Base-by-base conservation (phyloP, 768 basidiomycete species). In the Tephrocybe sp. region DNA sequence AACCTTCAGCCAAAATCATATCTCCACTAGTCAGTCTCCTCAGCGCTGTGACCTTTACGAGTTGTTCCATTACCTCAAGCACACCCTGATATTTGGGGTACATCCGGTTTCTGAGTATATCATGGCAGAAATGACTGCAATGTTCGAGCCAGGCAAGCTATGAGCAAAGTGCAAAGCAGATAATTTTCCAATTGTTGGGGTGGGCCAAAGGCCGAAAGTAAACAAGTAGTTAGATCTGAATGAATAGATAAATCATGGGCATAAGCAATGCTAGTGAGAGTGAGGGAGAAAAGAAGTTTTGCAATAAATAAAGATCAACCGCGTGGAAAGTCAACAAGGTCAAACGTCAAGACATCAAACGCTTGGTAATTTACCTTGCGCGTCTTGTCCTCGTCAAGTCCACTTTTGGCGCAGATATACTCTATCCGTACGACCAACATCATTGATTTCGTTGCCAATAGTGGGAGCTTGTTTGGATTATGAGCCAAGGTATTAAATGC, bases 1-100 rank as follows among this genome's bases (percentile, higher is more conserved):
- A 53, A 79, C 39, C 51, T 82, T 55, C 68, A 75, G 24, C 83
- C 85, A 0, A 89, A 83, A 62, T 73, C 83, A 1, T 77, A 84
- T 27, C 89, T n/a, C 89, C 5, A 73, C 72, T 3, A 75, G 77
- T 3, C 77, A 90, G 59, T 90, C 87, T 59, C 72, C 74, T 24
- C 70, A 83, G 30, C 77, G 89, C 27, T 75, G 66, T 26, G 79
- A 86, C 43, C 65, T 91, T n/a, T 91, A 92, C 56, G 80, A 89
- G 63, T 66, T 91, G 22, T 92, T 87, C 54, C 89, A 92, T 65
- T 89, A 89, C 60, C 68, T 91, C 55, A 92, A 92, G 57, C 89
- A 92, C 59, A 88, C 89, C 0, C 69, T 88, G 4, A 63, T 92
- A 4, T 91, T 91, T 60, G 87, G 87, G 51, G 89, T 89, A 60